phyloP scores from a whole-genome alignment of 352 stramenopile genomes.

The Globisporangium polare region DNA sequence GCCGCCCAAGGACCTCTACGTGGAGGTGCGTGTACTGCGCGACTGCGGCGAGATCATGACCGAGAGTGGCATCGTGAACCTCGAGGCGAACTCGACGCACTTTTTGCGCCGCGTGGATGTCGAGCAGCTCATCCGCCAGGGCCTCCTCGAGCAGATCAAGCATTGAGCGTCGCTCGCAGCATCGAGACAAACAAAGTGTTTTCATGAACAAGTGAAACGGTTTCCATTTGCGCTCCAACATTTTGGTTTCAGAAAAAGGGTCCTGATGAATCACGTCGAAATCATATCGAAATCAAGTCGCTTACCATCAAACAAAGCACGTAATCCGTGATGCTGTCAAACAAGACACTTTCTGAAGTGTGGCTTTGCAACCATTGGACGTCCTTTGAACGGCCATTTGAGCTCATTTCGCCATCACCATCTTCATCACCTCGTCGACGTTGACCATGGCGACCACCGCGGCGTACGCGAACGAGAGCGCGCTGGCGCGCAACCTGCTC shows the following conservation, averaged over 20 bases:
- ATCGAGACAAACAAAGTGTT: background rate
- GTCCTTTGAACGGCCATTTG: background rate
- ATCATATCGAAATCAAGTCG: too few species aligned
- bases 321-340: too few species aligned
- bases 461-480: constrained; percentile 23
- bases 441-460: constrained; percentile 10
- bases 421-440: too few species aligned
- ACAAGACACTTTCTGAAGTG: too few species aligned
- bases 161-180: constrained; percentile 20
- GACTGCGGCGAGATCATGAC: constrained; percentile 91
- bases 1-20: constrained; percentile 88
- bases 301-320: too few species aligned
- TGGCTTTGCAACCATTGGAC: background rate
- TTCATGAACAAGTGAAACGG: background rate
- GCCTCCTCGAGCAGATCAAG: constrained; percentile 82
- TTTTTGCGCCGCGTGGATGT: constrained; percentile 86
- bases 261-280: too few species aligned
- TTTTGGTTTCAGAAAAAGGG: too few species aligned
- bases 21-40: constrained; percentile 86
- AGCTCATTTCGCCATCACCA: constrained; percentile 1
- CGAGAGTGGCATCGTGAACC: constrained; percentile 84
- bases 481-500: constrained; percentile 74
- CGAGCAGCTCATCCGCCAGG: constrained; percentile 81
- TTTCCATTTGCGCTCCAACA: too few species aligned
- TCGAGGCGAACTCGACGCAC: constrained; percentile 85